A percentile compares a stretch with the other conserved stretches of the same genome.
phyloP scores from a whole-genome alignment of 2,329 filamentous ascomycete genomes.

The Alternaria viburni region DNA sequence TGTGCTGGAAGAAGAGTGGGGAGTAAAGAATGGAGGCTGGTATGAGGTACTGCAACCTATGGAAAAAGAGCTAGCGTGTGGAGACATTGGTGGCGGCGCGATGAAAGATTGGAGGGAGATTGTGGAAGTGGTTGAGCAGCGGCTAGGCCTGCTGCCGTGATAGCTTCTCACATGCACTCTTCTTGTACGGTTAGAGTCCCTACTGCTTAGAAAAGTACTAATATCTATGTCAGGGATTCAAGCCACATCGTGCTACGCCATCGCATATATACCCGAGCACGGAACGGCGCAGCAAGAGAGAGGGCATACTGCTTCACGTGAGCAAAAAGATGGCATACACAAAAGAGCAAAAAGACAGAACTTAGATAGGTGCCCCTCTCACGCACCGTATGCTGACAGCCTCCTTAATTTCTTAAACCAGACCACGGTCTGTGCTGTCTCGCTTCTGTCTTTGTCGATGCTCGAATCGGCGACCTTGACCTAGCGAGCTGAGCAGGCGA shows the following conservation, averaged over 20 bases:
- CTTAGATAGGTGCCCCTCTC: constrained; percentile 3
- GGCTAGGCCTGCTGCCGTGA: constrained; percentile 27
- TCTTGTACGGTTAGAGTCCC: neutral
- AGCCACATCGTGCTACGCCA: neutral
- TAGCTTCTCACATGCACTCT: neutral
- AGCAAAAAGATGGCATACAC: neutral
- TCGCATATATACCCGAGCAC: neutral
- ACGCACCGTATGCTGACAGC: constrained; percentile 4
- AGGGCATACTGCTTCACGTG: neutral
- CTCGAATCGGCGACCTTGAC: neutral
- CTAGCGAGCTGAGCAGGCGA: neutral
- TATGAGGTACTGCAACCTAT: constrained; percentile 76
- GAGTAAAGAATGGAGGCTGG: constrained; percentile 55
- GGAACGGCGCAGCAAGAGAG: neutral
- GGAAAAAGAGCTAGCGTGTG: constrained; percentile 81
- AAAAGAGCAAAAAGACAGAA: constrained; percentile 4
- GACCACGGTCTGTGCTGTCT: constrained; percentile 3
- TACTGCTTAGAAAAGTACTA: neutral
- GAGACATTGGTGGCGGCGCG: constrained; percentile 79
- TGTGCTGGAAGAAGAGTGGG: constrained; percentile 78
- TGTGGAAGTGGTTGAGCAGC: constrained; percentile 66
- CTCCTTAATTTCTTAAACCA: neutral
- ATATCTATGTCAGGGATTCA: neutral
- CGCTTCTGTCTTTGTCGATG: constrained; percentile 1
- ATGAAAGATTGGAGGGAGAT: constrained; percentile 85